A percentile compares a stretch with the other conserved stretches of the same genome.
phyloP scores from a whole-genome alignment of 2,329 filamentous ascomycete genomes.

The Dryadomyces sulphureus region DNA sequence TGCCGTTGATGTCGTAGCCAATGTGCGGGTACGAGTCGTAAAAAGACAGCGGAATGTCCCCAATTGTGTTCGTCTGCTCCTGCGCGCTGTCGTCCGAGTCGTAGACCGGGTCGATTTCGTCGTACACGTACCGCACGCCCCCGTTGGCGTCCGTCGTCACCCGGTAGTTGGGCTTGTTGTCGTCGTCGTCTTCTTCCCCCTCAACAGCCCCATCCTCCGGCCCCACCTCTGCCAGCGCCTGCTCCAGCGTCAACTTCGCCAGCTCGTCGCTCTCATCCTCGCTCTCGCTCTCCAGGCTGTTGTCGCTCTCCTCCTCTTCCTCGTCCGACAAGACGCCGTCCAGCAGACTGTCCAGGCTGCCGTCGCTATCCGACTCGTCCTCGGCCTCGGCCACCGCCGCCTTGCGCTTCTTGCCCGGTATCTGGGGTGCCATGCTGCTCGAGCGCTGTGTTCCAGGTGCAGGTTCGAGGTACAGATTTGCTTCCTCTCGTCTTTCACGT shows the following conservation, averaged over 20 bases:
- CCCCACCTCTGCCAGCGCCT: not conserved
- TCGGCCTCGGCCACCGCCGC: conserved; percentile 38
- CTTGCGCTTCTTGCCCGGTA: conserved; percentile 48
- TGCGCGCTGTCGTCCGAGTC: conserved; percentile 85
- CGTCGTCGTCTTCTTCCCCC: conserved; percentile 22
- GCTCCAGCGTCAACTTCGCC: conserved; percentile 18
- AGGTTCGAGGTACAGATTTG: too few relatives aligned
- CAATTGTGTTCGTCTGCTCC: conserved; percentile 76
- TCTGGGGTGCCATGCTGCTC: conserved; percentile 26
- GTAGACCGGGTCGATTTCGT: conserved; percentile 86
- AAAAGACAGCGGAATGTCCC: conserved; percentile 83
- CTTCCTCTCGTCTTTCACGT: not conserved
- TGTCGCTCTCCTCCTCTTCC: conserved; percentile 36
- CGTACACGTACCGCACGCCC: conserved; percentile 77
- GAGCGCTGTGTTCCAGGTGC: too few relatives aligned
- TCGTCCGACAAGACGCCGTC: conserved; percentile 43
- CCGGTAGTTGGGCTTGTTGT: conserved; percentile 32
- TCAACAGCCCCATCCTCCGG: conserved; percentile 17
- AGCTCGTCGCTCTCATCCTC: conserved; percentile 26
- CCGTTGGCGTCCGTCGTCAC: conserved; percentile 76
- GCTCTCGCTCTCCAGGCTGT: conserved; percentile 23
- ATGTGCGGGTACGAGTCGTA: conserved; percentile 98
- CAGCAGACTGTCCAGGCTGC: conserved; percentile 32
- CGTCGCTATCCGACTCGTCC: conserved; percentile 42
- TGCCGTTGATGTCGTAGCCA: conserved; percentile 97